phyloP scores from a whole-genome alignment of 106 monocot species.

The Alisma plantagoaquatica region DNA sequence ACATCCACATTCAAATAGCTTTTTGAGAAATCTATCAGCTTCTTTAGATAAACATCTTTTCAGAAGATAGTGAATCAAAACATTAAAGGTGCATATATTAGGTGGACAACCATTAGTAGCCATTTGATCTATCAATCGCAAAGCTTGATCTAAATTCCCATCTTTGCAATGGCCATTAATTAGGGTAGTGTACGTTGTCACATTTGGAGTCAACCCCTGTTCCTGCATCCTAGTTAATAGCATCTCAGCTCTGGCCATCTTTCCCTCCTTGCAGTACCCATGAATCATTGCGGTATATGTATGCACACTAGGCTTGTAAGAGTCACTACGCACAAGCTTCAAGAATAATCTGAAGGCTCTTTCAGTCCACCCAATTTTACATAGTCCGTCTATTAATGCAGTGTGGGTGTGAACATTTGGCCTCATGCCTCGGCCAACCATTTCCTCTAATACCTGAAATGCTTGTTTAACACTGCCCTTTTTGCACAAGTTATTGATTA shows the following conservation, averaged over 20 bases:
- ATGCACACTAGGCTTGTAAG: slow-evolving; percentile 76
- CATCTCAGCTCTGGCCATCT: slow-evolving; percentile 85
- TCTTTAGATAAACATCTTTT: slow-evolving; percentile 52
- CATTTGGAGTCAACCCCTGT: slow-evolving; percentile 63
- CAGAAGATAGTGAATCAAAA: slow-evolving; percentile 52
- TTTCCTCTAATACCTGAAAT: slow-evolving; percentile 83
- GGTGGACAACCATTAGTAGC: slow-evolving; percentile 38
- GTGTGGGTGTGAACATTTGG: slow-evolving; percentile 97
- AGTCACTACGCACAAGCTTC: slow-evolving; percentile 75
- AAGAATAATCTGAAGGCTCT: slow-evolving; percentile 85
- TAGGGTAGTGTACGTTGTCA: slow-evolving; percentile 69
- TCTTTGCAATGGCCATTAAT: slow-evolving; percentile 78
- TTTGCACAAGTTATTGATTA: slow-evolving; percentile 75
- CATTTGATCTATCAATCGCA: slow-evolving; percentile 58
- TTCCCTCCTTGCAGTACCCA: slow-evolving; percentile 85
- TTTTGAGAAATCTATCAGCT: slow-evolving; percentile 52
- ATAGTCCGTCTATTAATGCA: slow-evolving; percentile 65
- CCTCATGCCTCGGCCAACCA: slow-evolving; percentile 59
- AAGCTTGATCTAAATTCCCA: slow-evolving; percentile 56
- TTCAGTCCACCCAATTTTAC: slow-evolving; percentile 98
- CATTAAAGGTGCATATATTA: slow-evolving; percentile 79
- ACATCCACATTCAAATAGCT: slow-evolving; percentile 25
- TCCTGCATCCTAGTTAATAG: slow-evolving; percentile 67
- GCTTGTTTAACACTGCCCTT: slow-evolving; percentile 87
- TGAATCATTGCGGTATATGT: slow-evolving; percentile 94